Evolutionary conservation across 768 basidiomycete genomes (phyloP).

Genomic region (Russula virescens): DNA sequence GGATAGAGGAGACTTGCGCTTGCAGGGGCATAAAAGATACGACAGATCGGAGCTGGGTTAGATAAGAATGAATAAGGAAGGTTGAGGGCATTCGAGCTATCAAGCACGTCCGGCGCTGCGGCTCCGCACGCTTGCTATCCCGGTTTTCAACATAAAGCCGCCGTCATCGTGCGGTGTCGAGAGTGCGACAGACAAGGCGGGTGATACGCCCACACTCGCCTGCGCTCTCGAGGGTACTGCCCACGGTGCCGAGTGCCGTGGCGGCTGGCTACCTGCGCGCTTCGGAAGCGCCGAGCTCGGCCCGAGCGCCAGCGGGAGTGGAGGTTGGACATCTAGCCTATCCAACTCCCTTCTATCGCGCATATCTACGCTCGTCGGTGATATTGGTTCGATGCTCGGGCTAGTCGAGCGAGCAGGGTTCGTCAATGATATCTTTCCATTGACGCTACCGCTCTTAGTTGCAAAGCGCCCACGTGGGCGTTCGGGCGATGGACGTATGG

Average conservation of each 20-base stretch:
- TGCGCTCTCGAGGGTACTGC: slow-evolving; percentile 5
- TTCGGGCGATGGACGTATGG: slow-evolving; percentile 18
- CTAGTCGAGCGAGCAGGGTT: slow-evolving; percentile 42
- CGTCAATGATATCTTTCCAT: slow-evolving; percentile 34
- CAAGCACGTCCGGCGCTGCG: slow-evolving; percentile 8
- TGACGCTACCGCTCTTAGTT: slow-evolving; percentile 4
- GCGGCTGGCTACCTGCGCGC: slow-evolving; percentile 23
- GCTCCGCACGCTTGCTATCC: background rate
- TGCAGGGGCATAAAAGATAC: slow-evolving; percentile 6
- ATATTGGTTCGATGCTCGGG: slow-evolving; percentile 42
- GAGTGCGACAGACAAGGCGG: slow-evolving; percentile 11
- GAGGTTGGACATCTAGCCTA: background rate
- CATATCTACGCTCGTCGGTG: slow-evolving; percentile 33
- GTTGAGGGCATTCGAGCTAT: background rate
- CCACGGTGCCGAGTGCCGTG: slow-evolving; percentile 18
- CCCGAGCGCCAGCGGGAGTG: background rate
- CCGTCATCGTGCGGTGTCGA: slow-evolving; percentile 14
- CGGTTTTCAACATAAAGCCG: slow-evolving; percentile 18
- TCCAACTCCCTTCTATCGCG: slow-evolving; percentile 12
- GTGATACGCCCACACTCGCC: slow-evolving; percentile 21
- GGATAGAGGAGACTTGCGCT: background rate
- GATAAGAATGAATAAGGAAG: background rate
- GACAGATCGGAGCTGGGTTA: slow-evolving; percentile 9
- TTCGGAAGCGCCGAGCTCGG: background rate
- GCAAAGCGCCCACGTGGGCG: slow-evolving; percentile 14